A percentile compares a stretch with the other conserved stretches of the same genome.
phyloP scores from a whole-genome alignment of 1,284 basidiomycete species.

The Neotropicomus parvogracilis region DNA sequence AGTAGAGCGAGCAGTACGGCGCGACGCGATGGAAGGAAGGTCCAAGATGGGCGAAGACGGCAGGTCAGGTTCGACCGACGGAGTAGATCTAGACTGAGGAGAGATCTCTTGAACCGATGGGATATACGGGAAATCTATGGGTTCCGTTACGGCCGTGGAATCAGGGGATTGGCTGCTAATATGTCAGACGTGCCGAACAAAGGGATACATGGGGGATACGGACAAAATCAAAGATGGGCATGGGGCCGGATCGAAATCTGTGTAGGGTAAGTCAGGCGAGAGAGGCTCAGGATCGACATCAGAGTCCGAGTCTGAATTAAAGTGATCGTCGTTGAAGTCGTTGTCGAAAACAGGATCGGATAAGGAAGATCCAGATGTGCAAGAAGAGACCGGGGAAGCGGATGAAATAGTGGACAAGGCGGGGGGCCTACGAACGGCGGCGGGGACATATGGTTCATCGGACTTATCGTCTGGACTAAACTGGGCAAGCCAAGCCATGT shows the following conservation, averaged over 20 bases:
- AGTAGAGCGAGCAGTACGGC: slow-evolving; percentile 14
- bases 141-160: background rate
- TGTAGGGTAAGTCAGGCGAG: slow-evolving; percentile 15
- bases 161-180: slow-evolving; percentile 21
- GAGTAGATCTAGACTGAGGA: slow-evolving; percentile 4
- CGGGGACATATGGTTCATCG: slow-evolving; percentile 26
- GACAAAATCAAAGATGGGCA: slow-evolving; percentile 25
- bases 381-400: slow-evolving; percentile 21
- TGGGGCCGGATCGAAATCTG: slow-evolving; percentile 10
- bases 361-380: slow-evolving; percentile 21
- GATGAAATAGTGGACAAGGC: slow-evolving; percentile 30
- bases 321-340: slow-evolving; percentile 27
- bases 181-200: slow-evolving; percentile 17
- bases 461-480: slow-evolving; percentile 34
- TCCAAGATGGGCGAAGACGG: background rate
- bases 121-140: slow-evolving; percentile 15
- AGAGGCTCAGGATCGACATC: slow-evolving; percentile 25
- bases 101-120: slow-evolving; percentile 10
- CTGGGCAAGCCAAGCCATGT: slow-evolving; percentile 35
- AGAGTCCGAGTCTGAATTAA: slow-evolving; percentile 29
- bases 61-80: background rate
- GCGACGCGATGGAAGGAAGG: slow-evolving; percentile 2
- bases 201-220: slow-evolving; percentile 7
- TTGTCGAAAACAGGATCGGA: slow-evolving; percentile 19
- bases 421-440: slow-evolving; percentile 20